Evolutionary conservation across 306 rosid species (phyloP).

Genomic region (Malus orientalis): DNA sequence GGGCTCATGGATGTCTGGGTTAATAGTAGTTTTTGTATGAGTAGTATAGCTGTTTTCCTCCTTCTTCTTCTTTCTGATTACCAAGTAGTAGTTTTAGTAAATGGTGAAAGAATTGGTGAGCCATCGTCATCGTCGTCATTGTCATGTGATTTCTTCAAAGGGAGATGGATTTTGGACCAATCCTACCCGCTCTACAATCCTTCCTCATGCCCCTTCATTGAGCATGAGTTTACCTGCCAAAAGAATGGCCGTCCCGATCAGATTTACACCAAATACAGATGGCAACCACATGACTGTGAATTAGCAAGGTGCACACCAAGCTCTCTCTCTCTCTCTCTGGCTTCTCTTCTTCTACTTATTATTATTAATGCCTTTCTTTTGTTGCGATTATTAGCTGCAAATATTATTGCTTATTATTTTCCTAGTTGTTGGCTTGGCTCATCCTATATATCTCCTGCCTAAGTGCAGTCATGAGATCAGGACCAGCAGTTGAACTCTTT

Average conservation of each 20-base stretch:
- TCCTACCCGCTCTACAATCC: slow-evolving; percentile 56
- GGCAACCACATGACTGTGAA: slow-evolving; percentile 70
- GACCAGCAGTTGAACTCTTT: too few species aligned
- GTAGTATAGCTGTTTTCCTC: neutral
- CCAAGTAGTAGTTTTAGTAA: neutral
- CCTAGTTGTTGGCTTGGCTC: neutral
- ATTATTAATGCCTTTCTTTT: neutral
- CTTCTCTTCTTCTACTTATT: neutral
- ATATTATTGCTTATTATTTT: neutral
- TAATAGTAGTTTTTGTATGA: neutral
- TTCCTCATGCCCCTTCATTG: slow-evolving; percentile 55
- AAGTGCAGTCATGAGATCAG: too few species aligned
- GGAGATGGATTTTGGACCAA: slow-evolving; percentile 58
- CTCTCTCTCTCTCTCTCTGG: neutral
- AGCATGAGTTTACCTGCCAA: slow-evolving; percentile 67
- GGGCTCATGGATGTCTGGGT: slow-evolving; percentile 16
- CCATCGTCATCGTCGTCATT: neutral
- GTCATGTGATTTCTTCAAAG: slow-evolving; percentile 52
- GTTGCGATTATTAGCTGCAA: neutral
- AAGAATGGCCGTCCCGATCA: slow-evolving; percentile 72
- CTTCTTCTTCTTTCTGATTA: neutral
- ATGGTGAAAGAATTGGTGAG: neutral
- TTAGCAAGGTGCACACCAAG: slow-evolving; percentile 37
- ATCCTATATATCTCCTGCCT: too few species aligned
- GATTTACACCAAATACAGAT: slow-evolving; percentile 52